Evolutionary conservation across 768 basidiomycete species (phyloP), one percentile per base, ranked within the genome.

Genomic region (Lanmaoa pseudosensibilis): DNA sequence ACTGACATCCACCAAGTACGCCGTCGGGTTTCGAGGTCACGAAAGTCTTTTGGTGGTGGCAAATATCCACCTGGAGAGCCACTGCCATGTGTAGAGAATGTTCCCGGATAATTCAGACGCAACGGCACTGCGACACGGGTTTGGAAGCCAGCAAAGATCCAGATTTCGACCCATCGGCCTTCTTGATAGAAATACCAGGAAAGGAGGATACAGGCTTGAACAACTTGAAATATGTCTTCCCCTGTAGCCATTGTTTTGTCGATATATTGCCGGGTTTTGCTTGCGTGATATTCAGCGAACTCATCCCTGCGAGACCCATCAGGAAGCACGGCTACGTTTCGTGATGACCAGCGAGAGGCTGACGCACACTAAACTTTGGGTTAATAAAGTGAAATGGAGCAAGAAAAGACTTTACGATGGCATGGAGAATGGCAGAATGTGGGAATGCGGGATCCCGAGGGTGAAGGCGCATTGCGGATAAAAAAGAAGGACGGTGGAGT

Each of bases 1-100:
- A 94, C 84, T 19, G 89, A 86, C 88, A 92, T 92, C 91, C 91
- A 94, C 92, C 92, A 94, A 5, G 90, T 88, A 50, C 92, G 80
- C 48, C 92, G 79, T 57, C 91, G 78, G 41, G 83, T 85, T 73
- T 94, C 91, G 53, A 92, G 72, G 60, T 93, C 92, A 19, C 81
- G 82, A 41, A 83, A 69, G 67, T 88, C 87, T 67, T 83, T 89
- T 0, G 91, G 91, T 15, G 91, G 88, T 4, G 87, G 84, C 15
- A 94, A 75, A 70, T 92, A 94, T 41, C 89, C 90, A 15, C 85
- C 86, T 11, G 88, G 85, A n/a, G 86, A 84, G 51, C 78, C 80
- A 61, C 78, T 82, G 5, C 80, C 83, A 54, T 88, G 84, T 15
- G 82, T 82, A 7, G 85, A 83, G 65, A 87, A 92, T 18, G 91